Base-by-base conservation (phyloP, 2,329 filamentous ascomycete genomes). In the Alternaria infectoria region DNA sequence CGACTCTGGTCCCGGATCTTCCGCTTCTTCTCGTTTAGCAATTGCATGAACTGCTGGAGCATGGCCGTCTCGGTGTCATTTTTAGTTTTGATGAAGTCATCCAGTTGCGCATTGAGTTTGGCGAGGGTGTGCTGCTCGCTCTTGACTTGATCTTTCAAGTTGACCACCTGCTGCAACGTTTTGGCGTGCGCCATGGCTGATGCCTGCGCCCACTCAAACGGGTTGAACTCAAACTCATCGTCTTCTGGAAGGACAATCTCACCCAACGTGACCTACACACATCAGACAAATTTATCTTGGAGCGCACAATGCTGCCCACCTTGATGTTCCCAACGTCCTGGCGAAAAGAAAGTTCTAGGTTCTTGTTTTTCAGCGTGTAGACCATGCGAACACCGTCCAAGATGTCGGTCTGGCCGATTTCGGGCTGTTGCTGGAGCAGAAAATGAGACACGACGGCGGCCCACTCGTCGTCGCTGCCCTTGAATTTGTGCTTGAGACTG, bases 11-110 rank as follows among this genome's bases (percentile, higher is more conserved):
- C 87, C 46, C 91, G 82, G 54, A 94, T 93, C 79, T 92, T 93
- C 56, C 90, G 82, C 79, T 94, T 94, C 82, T 95, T 95, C 76
- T 91, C 88, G 70, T 94, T 94, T 2, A 94, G 81, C 3, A 95
- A 82, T 59, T 87, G 83, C 58, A 87, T 86, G 70, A 93, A 93
- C 75, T 92, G 93, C 64, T 87, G 86, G 2, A 94, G 79, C 59
- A 94, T 80, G 17, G 85, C 84, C 1, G 85, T 84, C 77, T 94
- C 91, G 65, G 92, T 86, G 17, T 87, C 86, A 50, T 87, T 83
- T 75, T 93, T 93, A 13, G 88, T 84, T 57, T 83, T 83, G 50
- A 90, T 83, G 15, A 94, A 84, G 69, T 92, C 89, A 5, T 90
- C 86, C 1, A 93, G 81, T 72, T 91, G 89, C 5, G 80, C 80